These are phyloP conservation scores for Clarireedia hainanense DNA, from an alignment of 2,329 filamentous ascomycete genomes.

Conservation along the genomic window DNA sequence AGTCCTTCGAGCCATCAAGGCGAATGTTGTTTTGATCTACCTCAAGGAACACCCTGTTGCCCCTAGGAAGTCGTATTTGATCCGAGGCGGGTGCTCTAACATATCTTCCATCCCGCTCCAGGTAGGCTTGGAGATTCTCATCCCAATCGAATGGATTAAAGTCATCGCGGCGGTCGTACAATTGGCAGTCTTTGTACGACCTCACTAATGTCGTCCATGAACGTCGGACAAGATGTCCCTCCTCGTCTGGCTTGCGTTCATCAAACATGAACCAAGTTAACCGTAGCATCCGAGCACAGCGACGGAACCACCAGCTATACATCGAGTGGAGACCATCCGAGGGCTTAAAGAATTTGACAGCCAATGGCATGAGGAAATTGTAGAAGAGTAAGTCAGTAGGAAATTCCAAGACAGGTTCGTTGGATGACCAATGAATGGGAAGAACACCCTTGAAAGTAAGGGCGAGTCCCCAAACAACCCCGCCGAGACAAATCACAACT, in stretches of 20 bases:
- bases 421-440: conserved; percentile 88
- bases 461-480: conserved; percentile 87
- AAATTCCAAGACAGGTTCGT: conserved; percentile 88
- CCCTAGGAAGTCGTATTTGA: conserved; percentile 88
- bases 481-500: conserved; percentile 86
- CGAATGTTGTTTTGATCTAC: conserved; percentile 61
- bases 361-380: conserved; percentile 88
- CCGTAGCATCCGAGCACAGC: conserved; percentile 70
- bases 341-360: conserved; percentile 76
- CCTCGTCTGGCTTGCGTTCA: conserved; percentile 72
- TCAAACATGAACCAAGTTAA: conserved; percentile 92
- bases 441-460: conserved; percentile 62
- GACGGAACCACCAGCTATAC: conserved; percentile 95
- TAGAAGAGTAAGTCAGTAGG: conserved; percentile 92
- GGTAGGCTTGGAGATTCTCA: conserved; percentile 33
- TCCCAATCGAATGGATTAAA: conserved; percentile 34
- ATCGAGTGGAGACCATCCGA: conserved; percentile 75
- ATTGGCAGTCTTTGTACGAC: conserved; percentile 13
- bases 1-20: conserved; percentile 49
- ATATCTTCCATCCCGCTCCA: conserved; percentile 62
- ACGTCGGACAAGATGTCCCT: conserved; percentile 57
- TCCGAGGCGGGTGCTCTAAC: conserved; percentile 92
- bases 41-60: conserved; percentile 69
- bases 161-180: conserved; percentile 33
- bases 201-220: conserved; percentile 52